These are phyloP conservation scores for Ophiostoma sp. DNA, from an alignment of 2,329 filamentous ascomycete genomes.

Conservation along the genomic window DNA sequence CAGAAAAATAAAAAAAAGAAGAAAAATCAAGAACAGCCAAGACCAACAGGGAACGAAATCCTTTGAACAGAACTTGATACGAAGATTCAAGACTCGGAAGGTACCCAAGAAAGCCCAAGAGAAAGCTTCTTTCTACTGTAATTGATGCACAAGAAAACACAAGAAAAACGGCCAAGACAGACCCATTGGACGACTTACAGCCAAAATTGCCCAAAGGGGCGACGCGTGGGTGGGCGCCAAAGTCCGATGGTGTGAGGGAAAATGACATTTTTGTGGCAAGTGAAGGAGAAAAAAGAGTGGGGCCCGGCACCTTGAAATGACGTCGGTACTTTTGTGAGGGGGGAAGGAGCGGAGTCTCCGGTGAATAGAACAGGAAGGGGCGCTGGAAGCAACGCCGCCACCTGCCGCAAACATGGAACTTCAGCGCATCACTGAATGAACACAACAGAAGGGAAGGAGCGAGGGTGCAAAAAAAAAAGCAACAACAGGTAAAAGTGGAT, in stretches of 20 bases:
- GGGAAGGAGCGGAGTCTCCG: neutral
- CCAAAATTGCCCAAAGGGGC: constrained; percentile 19
- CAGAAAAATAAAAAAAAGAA: neutral
- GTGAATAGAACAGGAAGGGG: neutral
- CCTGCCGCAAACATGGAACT: neutral
- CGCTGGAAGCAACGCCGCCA: neutral
- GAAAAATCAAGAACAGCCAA: neutral
- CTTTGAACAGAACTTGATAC: constrained; percentile 5
- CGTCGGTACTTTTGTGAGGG: neutral
- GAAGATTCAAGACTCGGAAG: neutral
- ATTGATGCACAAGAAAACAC: neutral
- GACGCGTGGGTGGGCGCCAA: neutral
- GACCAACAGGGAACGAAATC: neutral
- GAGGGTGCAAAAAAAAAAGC: neutral
- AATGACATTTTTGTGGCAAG: neutral
- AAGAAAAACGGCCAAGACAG: neutral
- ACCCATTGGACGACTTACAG: neutral
- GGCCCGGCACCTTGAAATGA: neutral
- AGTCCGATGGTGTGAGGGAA: constrained; percentile 7
- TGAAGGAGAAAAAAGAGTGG: neutral
- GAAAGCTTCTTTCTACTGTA: neutral
- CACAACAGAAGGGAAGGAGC: neutral
- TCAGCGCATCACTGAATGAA: neutral
- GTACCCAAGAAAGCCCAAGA: neutral
- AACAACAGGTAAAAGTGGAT: neutral